Base-by-base conservation (phyloP, 2,329 filamentous ascomycete genomes). In the Pseudonectria buxi region DNA sequence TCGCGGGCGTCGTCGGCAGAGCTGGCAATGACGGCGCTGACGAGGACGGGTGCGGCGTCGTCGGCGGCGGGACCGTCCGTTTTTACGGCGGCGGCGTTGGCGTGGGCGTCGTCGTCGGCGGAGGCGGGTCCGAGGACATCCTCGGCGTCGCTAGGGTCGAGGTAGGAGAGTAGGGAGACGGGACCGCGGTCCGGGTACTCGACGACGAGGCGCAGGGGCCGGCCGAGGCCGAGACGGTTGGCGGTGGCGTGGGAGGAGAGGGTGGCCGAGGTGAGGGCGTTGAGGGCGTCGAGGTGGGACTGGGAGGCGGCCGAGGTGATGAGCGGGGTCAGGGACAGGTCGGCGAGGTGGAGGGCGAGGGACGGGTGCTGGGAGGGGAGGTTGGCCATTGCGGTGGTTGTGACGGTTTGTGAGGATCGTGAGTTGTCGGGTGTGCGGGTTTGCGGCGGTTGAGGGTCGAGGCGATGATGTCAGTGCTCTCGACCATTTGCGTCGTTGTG, bases 181-280 rank as follows among this genome's bases (percentile, higher is more conserved):
- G 65, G 56, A 14, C 63, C 64, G 32, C 58, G 57, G 26, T 63
- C 58, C 3, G 59, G 61, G 51, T 74, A 72, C 52, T 79, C 75
- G 51, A 79, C 68, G 56, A 79, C 71, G 43, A 80, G 66, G 54
- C 75, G 71, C 49, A 72, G 64, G 3, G 74, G 71, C 6, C 53
- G 49, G 45, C 76, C 76, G 28, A 76, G 64, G 30, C 65, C 68
- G 6, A 78, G 63, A 32, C 74, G 69, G 24, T 61, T 59, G 5
- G 72, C 69, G 32, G 73, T 63, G 30, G 73, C 69, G 49, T 73
- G 69, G 10, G 71, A 69, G 40, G 63, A 65, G 15, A 78, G 64
- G 12, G 75, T 72, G 32, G 68, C 66, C 30, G 66, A 64, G 24
- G 75, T 66, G 28, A 80, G 67, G 4, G 63, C 55, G 6, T 70